Evolutionary conservation across 495 filamentous ascomycete genomes (phyloP), one percentile per base, ranked within the genome.

Genomic region (Tuber umbilicatum): DNA sequence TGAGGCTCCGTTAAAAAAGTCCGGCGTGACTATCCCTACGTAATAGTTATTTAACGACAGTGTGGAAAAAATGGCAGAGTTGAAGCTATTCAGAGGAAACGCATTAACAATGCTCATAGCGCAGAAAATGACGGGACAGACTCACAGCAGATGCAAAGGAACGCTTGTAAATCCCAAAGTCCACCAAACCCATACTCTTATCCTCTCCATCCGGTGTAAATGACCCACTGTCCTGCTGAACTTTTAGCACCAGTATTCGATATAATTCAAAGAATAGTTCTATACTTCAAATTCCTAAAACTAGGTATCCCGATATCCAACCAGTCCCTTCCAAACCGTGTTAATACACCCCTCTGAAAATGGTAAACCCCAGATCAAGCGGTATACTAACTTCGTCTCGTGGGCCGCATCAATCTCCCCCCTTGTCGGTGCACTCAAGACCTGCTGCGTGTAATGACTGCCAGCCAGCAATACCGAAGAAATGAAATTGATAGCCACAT

Each of bases 31-130:
- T 37, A 39, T n/a, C 19, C 14, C 60, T 14, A 31, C 14, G 4
- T 71, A n/a, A 19, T 74, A 74, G 43, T 37, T 6, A 38, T 74
- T 70, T 17, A 47, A 70, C 6, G 76, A 73, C 31, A 76, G 60
- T 1, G 83, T 81, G 10, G 76, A 73, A 70, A 84, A 82, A 40
- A 83, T 70, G 5, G 80, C 79, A n/a, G 80, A 83, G 74, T 84
- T 83, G 73, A 78, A 80, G 35, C 71, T 79, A 27, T 35, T 35
- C 55, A 27, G 55, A 64, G 55, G 7, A 35, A 64, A 35, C 55
- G 35, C 27, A 35, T 64, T 4, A 64, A 31, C 16, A 35, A 31
- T 17, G 55, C 31, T 27, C 55, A 64, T 31, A 35, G 27, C 17
- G 14, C 55, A 27, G 50, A 27, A 64, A 31, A 64, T 16, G 5